Percentiles rank a stretch among this genome's conserved stretches.
Conservation (phyloP, 345 rosid species). For the Odontarrhena argentea region DNA sequence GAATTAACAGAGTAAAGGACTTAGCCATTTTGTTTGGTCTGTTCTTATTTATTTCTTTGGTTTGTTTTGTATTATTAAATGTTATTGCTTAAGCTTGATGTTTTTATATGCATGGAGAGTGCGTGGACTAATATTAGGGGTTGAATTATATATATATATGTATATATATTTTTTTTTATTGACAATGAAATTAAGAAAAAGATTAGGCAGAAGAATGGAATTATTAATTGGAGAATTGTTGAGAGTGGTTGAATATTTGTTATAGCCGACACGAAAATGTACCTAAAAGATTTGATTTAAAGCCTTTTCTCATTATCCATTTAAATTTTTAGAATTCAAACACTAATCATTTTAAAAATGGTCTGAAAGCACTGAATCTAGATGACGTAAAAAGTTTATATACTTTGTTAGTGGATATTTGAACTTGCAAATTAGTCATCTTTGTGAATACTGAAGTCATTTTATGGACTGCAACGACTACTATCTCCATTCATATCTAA, state of each 20-base stretch:
- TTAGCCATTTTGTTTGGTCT: slow-evolving; percentile 45
- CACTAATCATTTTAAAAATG: slow-evolving; percentile 1
- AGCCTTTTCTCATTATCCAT: slow-evolving; percentile 35
- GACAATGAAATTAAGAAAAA: neutral
- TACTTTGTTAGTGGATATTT: neutral
- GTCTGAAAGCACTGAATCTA: slow-evolving; percentile 34
- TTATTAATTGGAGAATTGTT: slow-evolving; percentile 33
- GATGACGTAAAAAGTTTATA: too few relatives aligned
- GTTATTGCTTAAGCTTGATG: slow-evolving; percentile 5
- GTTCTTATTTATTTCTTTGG: slow-evolving; percentile 28
- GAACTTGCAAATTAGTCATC: neutral
- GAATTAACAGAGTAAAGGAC: slow-evolving; percentile 39
- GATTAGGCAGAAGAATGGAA: neutral
- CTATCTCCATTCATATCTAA: too few relatives aligned
- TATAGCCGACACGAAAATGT: slow-evolving; percentile 35
- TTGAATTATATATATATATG: neutral
- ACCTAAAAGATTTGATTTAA: slow-evolving; percentile 24
- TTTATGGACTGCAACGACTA: neutral
- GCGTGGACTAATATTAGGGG: slow-evolving; percentile 29
- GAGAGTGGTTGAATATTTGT: slow-evolving; percentile 46
- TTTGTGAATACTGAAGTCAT: neutral
- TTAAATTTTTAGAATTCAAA: slow-evolving; percentile 17
- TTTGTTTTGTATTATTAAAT: neutral
- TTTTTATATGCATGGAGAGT: slow-evolving; percentile 23
- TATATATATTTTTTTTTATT: neutral